phyloP scores from a whole-genome alignment of 1,139 yeast genomes.

The Taphrina communis region DNA sequence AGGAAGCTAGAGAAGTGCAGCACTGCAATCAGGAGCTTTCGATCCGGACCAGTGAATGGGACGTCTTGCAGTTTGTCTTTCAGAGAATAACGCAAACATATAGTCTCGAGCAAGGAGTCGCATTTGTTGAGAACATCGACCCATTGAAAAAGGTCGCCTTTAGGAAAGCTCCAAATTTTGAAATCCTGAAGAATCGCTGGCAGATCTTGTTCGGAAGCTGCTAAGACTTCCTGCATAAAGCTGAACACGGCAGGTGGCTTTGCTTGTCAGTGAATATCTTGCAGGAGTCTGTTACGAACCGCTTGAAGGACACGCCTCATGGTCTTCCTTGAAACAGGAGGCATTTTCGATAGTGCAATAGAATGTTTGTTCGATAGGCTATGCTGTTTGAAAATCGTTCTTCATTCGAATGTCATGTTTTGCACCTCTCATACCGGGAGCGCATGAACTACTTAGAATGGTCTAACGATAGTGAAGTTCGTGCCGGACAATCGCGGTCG shows the following conservation, averaged over 20 bases:
- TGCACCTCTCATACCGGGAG: too few relatives aligned
- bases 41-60: conserved; percentile 54
- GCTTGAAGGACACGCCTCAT: conserved; percentile 27
- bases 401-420: background rate
- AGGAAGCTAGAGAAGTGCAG: conserved; percentile 68
- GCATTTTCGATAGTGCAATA: conserved; percentile 1
- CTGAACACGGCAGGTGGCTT: conserved; percentile 29
- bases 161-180: conserved; percentile 65
- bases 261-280: background rate
- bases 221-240: conserved; percentile 26
- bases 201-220: conserved; percentile 21
- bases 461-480: too few relatives aligned
- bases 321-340: conserved; percentile 19
- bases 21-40: conserved; percentile 59
- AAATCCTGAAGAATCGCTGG: conserved; percentile 7
- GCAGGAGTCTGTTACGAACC: background rate
- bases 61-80: conserved; percentile 48
- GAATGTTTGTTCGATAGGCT: background rate
- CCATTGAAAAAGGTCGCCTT: conserved; percentile 80
- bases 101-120: conserved; percentile 66
- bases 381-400: background rate
- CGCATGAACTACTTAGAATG: too few relatives aligned
- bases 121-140: conserved; percentile 74
- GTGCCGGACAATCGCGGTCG: too few relatives aligned
- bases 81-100: conserved; percentile 63